phyloP scores from a whole-genome alignment of 495 filamentous ascomycete species.

The Talaromyces stipitatus region DNA sequence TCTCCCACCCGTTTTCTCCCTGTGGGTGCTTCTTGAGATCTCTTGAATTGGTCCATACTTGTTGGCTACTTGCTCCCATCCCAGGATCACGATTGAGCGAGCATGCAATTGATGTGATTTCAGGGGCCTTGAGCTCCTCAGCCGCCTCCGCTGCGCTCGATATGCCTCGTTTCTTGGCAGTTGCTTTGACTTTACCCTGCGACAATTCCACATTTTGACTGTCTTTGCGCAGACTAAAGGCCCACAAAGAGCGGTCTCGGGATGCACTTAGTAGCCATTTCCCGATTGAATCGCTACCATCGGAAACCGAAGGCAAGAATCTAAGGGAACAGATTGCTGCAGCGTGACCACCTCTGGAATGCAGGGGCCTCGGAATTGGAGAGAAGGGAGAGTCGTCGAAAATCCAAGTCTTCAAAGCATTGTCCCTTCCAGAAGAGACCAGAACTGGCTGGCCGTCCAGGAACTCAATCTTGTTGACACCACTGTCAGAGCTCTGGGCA shows the following conservation, averaged over 20 bases:
- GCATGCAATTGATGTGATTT: constrained; percentile 83
- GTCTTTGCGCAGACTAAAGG: constrained; percentile 87
- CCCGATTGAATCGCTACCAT: constrained; percentile 76
- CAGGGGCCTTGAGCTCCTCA: constrained; percentile 77
- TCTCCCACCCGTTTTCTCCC: constrained; percentile 87
- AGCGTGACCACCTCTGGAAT: constrained; percentile 79
- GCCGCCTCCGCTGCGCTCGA: constrained; percentile 32
- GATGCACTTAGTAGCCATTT: constrained; percentile 95
- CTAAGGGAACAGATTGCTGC: constrained; percentile 69
- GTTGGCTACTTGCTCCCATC: constrained; percentile 66
- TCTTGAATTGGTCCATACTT: constrained; percentile 70
- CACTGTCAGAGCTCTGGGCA: constrained; percentile 44
- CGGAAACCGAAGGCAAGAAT: constrained; percentile 79
- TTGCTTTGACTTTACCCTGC: constrained; percentile 74
- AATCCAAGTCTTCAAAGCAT: constrained; percentile 90
- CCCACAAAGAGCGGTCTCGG: constrained; percentile 85
- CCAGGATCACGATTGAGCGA: constrained; percentile 90
- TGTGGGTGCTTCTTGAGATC: constrained; percentile 39
- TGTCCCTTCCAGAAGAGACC: constrained; percentile 84
- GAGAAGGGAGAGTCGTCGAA: constrained; percentile 85
- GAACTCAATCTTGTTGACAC: constrained; percentile 77
- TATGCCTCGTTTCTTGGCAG: constrained; percentile 73
- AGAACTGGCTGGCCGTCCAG: constrained; percentile 85
- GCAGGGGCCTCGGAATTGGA: constrained; percentile 73
- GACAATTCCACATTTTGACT: constrained; percentile 91